phyloP scores from a whole-genome alignment of 2,329 filamentous ascomycete species.

The Cladobotryum mycophilum region DNA sequence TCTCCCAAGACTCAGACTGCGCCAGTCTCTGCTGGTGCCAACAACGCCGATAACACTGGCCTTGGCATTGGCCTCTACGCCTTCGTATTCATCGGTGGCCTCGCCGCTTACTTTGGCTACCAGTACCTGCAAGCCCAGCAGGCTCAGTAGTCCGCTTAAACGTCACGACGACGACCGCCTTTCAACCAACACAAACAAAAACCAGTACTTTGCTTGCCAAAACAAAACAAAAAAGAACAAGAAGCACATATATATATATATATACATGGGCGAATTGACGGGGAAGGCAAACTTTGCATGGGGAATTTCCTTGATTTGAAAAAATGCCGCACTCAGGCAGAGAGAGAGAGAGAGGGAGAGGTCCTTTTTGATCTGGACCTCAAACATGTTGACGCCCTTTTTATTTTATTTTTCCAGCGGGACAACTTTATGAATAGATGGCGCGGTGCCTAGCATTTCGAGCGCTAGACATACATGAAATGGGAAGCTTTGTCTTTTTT shows the following conservation, averaged over 20 bases:
- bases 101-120: slow-evolving; percentile 73
- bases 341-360: too few relatives aligned
- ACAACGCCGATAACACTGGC: slow-evolving; percentile 45
- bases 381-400: neutral
- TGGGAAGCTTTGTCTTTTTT: too few relatives aligned
- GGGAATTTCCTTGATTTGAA: neutral
- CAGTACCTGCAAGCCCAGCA: slow-evolving; percentile 68
- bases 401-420: slow-evolving; percentile 6
- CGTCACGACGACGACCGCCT: neutral
- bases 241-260: neutral
- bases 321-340: too few relatives aligned
- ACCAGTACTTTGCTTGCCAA: neutral
- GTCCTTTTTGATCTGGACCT: neutral
- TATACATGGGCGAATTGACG: neutral
- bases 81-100: slow-evolving; percentile 69
- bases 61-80: slow-evolving; percentile 77
- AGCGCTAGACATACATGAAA: too few relatives aligned
- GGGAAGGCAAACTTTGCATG: neutral
- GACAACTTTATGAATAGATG: slow-evolving; percentile 7
- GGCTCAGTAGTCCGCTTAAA: slow-evolving; percentile 23
- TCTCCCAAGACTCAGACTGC: slow-evolving; percentile 54
- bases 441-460: slow-evolving; percentile 6
- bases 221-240: neutral
- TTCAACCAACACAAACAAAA: neutral
- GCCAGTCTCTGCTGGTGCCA: slow-evolving; percentile 43